phyloP scores from a whole-genome alignment of 805 yeast genomes.

The Vanderwaltozyma verrucispora region DNA sequence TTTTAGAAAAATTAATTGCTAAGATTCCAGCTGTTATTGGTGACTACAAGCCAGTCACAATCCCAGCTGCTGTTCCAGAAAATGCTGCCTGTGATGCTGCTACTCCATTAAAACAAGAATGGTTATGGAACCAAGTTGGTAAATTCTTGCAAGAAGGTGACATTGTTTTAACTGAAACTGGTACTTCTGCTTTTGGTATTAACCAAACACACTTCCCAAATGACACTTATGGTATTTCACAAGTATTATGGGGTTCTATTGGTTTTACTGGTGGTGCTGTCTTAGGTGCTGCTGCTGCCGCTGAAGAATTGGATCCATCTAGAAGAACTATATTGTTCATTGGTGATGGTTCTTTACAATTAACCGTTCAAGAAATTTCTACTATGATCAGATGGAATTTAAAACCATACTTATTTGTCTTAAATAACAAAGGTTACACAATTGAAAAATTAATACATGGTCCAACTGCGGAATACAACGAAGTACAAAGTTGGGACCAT shows the following conservation, averaged over 20 bases:
- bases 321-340: conserved; percentile 58
- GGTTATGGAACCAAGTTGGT: conserved; percentile 35
- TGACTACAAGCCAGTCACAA: conserved; percentile 40
- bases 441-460: conserved; percentile 84
- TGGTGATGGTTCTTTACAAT: conserved; percentile 94
- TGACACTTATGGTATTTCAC: conserved; percentile 44
- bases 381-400: conserved; percentile 51
- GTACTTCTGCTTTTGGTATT: conserved; percentile 70
- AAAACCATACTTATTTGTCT: conserved; percentile 57
- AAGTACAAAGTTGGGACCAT: conserved; percentile 71
- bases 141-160: conserved; percentile 35
- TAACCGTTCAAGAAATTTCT: conserved; percentile 81
- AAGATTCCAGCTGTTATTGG: conserved; percentile 31
- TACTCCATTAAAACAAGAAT: conserved; percentile 49
- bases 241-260: conserved; percentile 72
- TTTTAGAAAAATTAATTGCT: conserved; percentile 34
- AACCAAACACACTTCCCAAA: conserved; percentile 56
- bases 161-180: conserved; percentile 66
- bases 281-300: conserved; percentile 71
- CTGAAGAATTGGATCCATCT: conserved; percentile 25
- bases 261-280: conserved; percentile 85
- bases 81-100: conserved; percentile 36
- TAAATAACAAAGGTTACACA: conserved; percentile 84
- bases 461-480: conserved; percentile 66
- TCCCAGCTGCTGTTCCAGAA: conserved; percentile 41